Evolutionary conservation across 2,329 filamentous ascomycete species (phyloP).

Genomic region (Colletotrichum tamarilloi): DNA sequence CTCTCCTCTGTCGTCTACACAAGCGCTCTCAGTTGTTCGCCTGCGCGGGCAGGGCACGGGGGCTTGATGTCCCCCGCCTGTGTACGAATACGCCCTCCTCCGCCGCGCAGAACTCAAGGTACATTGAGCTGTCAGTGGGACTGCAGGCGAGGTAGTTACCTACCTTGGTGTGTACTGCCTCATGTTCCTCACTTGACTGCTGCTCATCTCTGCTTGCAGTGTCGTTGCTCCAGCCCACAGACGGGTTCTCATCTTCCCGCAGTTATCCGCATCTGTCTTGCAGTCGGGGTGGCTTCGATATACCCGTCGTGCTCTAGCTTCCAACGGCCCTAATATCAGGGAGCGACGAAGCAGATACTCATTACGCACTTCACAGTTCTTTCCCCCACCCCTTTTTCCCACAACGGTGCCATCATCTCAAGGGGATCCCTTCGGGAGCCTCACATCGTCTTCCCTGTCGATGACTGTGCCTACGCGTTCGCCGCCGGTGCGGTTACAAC

Average conservation of each 20-base stretch:
- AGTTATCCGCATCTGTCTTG: neutral
- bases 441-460: neutral
- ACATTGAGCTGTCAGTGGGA: neutral
- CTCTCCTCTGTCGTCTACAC: neutral
- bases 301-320: neutral
- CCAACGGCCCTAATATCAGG: neutral
- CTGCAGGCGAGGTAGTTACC: neutral
- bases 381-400: neutral
- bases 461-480: neutral
- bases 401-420: neutral
- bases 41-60: neutral
- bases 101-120: neutral
- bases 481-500: neutral
- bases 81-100: conserved; percentile 3
- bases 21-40: neutral
- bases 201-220: neutral
- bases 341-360: neutral
- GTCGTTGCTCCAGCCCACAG: neutral
- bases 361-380: neutral
- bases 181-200: neutral
- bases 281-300: neutral
- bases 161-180: conserved; percentile 1
- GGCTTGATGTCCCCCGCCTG: neutral
- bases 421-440: conserved; percentile 13
- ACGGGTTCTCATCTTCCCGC: neutral